These are phyloP conservation scores for Harrya chromipes DNA, from an alignment of 768 basidiomycete genomes.

Conservation along the genomic window DNA sequence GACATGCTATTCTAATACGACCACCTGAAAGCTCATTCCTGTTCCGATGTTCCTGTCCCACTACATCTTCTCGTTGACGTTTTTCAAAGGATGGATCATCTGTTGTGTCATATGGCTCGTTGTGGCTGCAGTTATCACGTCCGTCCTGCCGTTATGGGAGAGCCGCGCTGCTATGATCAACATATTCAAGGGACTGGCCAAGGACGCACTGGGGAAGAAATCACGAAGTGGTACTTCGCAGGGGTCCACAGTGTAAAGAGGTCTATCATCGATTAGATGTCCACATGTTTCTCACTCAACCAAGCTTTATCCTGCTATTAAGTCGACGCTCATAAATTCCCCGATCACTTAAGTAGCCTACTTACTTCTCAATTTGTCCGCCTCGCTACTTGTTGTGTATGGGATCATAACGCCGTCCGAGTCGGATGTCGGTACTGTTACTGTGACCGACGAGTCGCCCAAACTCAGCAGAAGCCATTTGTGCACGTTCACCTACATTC, in stretches of 20 bases:
- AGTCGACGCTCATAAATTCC: too few relatives aligned
- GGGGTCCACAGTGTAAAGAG: not conserved
- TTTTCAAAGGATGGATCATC: constrained; percentile 19
- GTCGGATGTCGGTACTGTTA: too few relatives aligned
- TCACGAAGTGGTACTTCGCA: not conserved
- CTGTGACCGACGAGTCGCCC: too few relatives aligned
- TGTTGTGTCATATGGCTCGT: constrained; percentile 17
- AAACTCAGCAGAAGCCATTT: too few relatives aligned
- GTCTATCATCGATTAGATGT: not conserved
- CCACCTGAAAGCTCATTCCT: constrained; percentile 12
- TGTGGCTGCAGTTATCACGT: constrained; percentile 15
- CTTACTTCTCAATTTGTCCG: too few relatives aligned
- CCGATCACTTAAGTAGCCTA: too few relatives aligned
- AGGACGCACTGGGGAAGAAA: constrained; percentile 3
- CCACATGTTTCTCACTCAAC: not conserved
- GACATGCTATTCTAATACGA: not conserved
- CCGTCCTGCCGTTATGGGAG: constrained; percentile 17
- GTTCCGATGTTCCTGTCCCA: constrained; percentile 19
- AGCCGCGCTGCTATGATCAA: constrained; percentile 11
- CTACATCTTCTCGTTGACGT: constrained; percentile 13
- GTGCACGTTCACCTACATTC: too few relatives aligned
- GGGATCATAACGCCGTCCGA: too few relatives aligned
- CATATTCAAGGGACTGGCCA: constrained; percentile 8
- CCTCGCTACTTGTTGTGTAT: too few relatives aligned
- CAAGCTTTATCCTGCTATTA: not conserved